Evolutionary conservation across 352 stramenopile genomes (phyloP).

Genomic region (Globisporangium spinosum): DNA sequence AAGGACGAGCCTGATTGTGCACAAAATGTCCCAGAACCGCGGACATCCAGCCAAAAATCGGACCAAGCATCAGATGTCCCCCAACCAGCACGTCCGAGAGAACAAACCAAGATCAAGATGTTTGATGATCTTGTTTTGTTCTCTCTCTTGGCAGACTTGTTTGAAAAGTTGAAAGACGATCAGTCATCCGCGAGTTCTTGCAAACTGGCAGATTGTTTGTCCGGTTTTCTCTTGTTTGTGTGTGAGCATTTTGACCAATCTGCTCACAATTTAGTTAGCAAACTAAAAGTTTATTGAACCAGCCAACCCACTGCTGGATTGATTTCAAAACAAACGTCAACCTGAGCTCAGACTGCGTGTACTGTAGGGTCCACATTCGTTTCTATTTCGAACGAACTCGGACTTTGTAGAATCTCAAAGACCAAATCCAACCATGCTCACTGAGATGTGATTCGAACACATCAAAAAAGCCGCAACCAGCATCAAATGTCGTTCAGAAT

Average conservation of each 20-base stretch:
- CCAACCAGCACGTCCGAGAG: background rate
- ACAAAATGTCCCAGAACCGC: conserved; percentile 4
- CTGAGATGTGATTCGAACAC: conserved; percentile 2
- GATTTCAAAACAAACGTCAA: background rate
- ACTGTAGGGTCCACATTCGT: background rate
- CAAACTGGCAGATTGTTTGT: background rate
- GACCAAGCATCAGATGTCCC: background rate
- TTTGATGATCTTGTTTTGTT: too few relatives aligned
- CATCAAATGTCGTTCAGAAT: background rate
- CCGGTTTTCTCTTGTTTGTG: background rate
- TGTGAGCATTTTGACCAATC: background rate
- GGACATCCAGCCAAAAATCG: background rate
- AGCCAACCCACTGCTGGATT: conserved; percentile 3
- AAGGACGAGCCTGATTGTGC: background rate
- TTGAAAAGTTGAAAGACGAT: background rate
- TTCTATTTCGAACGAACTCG: background rate
- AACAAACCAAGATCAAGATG: background rate
- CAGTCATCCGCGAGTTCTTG: background rate
- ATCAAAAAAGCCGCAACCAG: background rate
- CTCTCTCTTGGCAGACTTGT: too few relatives aligned
- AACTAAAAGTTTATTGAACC: too few relatives aligned
- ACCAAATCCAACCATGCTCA: background rate
- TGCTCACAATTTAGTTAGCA: background rate
- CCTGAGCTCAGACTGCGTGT: background rate
- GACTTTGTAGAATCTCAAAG: background rate